Evolutionary conservation across 1,139 yeast species (phyloP).

Genomic region (Protomyces pachydermus): DNA sequence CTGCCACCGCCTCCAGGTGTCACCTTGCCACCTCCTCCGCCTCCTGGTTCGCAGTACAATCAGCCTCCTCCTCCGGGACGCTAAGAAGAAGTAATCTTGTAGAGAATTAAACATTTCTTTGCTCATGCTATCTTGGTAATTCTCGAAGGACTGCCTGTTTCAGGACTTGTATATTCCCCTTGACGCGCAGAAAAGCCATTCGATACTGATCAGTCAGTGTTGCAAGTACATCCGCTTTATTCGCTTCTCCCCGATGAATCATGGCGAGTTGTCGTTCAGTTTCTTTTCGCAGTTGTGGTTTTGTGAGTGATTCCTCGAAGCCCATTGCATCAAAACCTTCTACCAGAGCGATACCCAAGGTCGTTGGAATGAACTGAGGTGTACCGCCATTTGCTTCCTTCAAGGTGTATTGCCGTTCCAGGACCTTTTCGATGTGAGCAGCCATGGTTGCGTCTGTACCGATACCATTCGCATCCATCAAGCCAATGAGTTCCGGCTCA

Average conservation of each 20-base stretch:
- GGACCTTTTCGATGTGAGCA: slow-evolving; percentile 84
- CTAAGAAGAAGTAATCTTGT: neutral
- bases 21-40: slow-evolving; percentile 9
- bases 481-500: slow-evolving; percentile 82
- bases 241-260: slow-evolving; percentile 61
- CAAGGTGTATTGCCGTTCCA: slow-evolving; percentile 59
- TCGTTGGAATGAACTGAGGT: slow-evolving; percentile 60
- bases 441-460: slow-evolving; percentile 99
- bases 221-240: slow-evolving; percentile 53
- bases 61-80: neutral
- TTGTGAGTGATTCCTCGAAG: slow-evolving; percentile 67
- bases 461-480: slow-evolving; percentile 96
- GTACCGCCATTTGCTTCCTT: slow-evolving; percentile 39
- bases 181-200: slow-evolving; percentile 40
- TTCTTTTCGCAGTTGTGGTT: slow-evolving; percentile 77
- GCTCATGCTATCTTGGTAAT: neutral
- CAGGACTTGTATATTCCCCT: slow-evolving; percentile 15
- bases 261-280: slow-evolving; percentile 63
- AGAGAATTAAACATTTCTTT: neutral
- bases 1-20: slow-evolving; percentile 15
- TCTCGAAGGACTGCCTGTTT: slow-evolving; percentile 19
- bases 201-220: slow-evolving; percentile 58
- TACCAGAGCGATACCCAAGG: slow-evolving; percentile 78
- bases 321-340: slow-evolving; percentile 83
- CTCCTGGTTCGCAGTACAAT: slow-evolving; percentile 3